A percentile compares a stretch with the other conserved stretches of the same genome.
phyloP scores from a whole-genome alignment of 768 basidiomycete genomes.

The Mycena haematopus region DNA sequence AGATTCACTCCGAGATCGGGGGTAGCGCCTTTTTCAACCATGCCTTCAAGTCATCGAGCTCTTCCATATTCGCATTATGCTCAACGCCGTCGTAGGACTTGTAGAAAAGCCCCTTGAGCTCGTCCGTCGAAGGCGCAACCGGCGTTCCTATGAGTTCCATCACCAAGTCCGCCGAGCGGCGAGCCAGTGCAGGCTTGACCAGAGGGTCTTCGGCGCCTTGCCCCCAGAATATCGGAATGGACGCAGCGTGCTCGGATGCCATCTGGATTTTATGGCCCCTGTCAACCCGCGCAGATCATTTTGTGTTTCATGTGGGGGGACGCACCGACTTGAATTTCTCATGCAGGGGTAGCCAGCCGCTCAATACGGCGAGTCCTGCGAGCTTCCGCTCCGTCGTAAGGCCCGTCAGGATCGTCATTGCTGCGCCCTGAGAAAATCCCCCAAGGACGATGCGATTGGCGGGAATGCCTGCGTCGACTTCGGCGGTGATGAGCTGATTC shows the following conservation, averaged over 20 bases:
- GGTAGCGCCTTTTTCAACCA: conserved; percentile 70
- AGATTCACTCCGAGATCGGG: conserved; percentile 33
- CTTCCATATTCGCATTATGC: conserved; percentile 69
- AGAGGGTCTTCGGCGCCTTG: conserved; percentile 82
- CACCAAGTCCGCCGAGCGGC: conserved; percentile 63
- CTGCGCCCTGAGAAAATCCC: conserved; percentile 88
- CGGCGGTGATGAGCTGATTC: conserved; percentile 72
- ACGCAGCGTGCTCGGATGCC: conserved; percentile 60
- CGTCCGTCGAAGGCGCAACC: conserved; percentile 43
- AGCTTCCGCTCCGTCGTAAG: conserved; percentile 71
- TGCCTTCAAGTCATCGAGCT: conserved; percentile 70
- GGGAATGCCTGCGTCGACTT: conserved; percentile 74
- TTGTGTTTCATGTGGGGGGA: conserved; percentile 13
- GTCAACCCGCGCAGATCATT: conserved; percentile 1
- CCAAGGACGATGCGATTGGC: conserved; percentile 80
- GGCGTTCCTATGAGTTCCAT: conserved; percentile 59
- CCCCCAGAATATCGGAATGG: conserved; percentile 85
- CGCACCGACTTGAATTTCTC: conserved; percentile 70
- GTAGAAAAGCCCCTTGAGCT: conserved; percentile 66
- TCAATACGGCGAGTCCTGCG: conserved; percentile 75
- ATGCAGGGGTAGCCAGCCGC: conserved; percentile 79
- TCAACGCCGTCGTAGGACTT: conserved; percentile 69
- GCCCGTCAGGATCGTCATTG: conserved; percentile 79
- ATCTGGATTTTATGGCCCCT: conserved; percentile 49
- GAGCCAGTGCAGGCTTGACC: conserved; percentile 62